Conservation (phyloP, 2,329 filamentous ascomycete species). For the Meredithiella fracta region DNA sequence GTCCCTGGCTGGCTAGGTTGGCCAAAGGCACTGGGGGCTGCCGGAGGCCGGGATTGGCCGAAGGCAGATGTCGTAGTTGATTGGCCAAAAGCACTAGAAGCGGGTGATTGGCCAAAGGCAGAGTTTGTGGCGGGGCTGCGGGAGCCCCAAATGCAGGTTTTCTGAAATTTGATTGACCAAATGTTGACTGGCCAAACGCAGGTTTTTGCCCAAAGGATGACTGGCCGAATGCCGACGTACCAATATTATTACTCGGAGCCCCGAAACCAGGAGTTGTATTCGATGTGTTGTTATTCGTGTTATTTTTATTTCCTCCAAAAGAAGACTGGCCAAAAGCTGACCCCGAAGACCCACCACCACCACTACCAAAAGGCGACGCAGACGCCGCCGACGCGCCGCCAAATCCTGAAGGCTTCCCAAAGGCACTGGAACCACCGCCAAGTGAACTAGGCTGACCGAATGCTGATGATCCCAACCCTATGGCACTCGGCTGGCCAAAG, state of each 20-base stretch:
- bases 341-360: background rate
- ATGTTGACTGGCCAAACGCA: slow-evolving; percentile 21
- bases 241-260: background rate
- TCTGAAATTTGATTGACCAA: slow-evolving; percentile 11
- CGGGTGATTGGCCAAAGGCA: slow-evolving; percentile 24
- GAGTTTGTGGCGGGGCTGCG: slow-evolving; percentile 22
- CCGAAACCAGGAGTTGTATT: background rate
- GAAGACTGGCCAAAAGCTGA: slow-evolving; percentile 8
- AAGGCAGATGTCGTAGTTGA: slow-evolving; percentile 26
- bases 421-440: slow-evolving; percentile 23
- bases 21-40: slow-evolving; percentile 23
- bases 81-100: no score
- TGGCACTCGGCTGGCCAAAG: slow-evolving; percentile 24
- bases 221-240: slow-evolving; percentile 16
- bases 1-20: slow-evolving; percentile 22
- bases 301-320: background rate
- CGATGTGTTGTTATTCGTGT: background rate
- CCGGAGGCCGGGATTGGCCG: slow-evolving; percentile 22
- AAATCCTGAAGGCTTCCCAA: slow-evolving; percentile 23
- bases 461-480: slow-evolving; percentile 19
- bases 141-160: slow-evolving; percentile 10
- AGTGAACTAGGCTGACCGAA: slow-evolving; percentile 24
- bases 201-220: slow-evolving; percentile 21
- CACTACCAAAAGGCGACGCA: background rate
- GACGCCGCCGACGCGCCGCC: slow-evolving; percentile 18